Conservation (phyloP, 208 protist genomes). For the Leishmania major region DNA sequence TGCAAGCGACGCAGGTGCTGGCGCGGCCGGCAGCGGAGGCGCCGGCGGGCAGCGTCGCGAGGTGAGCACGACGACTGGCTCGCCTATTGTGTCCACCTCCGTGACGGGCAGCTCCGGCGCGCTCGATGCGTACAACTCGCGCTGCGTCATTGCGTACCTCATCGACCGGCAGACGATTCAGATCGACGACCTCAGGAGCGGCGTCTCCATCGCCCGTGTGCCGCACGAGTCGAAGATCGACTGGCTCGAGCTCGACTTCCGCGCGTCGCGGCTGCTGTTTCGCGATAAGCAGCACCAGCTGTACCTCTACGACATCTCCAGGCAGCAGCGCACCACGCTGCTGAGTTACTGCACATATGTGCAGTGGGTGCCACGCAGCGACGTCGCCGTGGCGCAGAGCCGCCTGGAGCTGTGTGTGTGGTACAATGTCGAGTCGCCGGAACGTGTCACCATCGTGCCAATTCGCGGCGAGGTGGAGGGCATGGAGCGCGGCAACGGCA, state of each 20-base stretch:
- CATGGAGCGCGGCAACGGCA: constrained; percentile 94
- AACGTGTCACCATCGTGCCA: constrained; percentile 93
- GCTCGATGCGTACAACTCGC: constrained; percentile 31
- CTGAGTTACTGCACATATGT: constrained; percentile 97
- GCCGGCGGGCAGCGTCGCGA: constrained; percentile 27
- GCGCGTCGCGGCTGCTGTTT: constrained; percentile 95
- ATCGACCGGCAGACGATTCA: constrained; percentile 96
- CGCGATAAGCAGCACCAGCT: constrained; percentile 96
- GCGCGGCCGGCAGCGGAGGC: not conserved
- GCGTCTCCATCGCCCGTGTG: constrained; percentile 88
- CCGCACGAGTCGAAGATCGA: constrained; percentile 93
- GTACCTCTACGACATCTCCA: constrained; percentile 94
- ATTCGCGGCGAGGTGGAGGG: constrained; percentile 98
- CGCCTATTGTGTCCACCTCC: not conserved
- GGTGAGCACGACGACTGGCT: constrained; percentile 32
- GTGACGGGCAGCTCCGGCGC: not conserved
- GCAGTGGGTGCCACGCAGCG: constrained; percentile 97
- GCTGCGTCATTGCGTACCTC: constrained; percentile 96
- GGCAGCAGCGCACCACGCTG: constrained; percentile 89
- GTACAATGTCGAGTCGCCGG: constrained; percentile 96
- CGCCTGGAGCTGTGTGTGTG: constrained; percentile 96
- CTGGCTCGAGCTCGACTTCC: constrained; percentile 97
- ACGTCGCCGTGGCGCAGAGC: constrained; percentile 98
- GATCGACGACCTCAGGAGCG: constrained; percentile 92
- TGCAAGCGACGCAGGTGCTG: constrained; percentile 5